phyloP scores from a whole-genome alignment of 139 green algal species.

The Auxenochlorella pyrenoidosa region DNA sequence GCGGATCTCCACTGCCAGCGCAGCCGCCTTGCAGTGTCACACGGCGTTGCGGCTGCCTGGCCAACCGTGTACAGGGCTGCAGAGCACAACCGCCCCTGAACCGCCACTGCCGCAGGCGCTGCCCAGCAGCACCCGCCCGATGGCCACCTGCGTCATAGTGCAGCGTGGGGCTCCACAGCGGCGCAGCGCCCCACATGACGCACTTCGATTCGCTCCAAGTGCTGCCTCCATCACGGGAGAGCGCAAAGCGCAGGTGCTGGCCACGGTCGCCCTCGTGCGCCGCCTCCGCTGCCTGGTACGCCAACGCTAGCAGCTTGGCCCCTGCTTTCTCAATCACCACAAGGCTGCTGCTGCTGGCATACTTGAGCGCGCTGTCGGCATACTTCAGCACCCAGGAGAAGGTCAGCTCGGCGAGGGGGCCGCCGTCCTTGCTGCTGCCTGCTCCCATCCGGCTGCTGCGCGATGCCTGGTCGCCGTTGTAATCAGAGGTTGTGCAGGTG shows the following conservation, averaged over 20 bases:
- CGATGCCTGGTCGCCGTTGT: background rate
- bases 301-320: slow-evolving; percentile 30
- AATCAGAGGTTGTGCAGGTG: background rate
- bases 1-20: too few species aligned
- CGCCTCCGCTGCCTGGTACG: slow-evolving; percentile 28
- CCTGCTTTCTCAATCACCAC: slow-evolving; percentile 1
- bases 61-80: background rate
- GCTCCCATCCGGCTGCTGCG: slow-evolving; percentile 19
- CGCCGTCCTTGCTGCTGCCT: background rate
- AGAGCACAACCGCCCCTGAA: background rate
- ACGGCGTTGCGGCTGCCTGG: background rate
- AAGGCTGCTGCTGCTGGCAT: slow-evolving; percentile 30
- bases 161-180: slow-evolving; percentile 47
- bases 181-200: slow-evolving; percentile 35
- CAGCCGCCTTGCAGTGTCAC: background rate
- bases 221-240: slow-evolving; percentile 37
- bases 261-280: slow-evolving; percentile 24
- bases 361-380: slow-evolving; percentile 15
- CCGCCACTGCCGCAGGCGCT: background rate
- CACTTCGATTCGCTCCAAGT: slow-evolving; percentile 14
- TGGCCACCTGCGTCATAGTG: slow-evolving; percentile 34
- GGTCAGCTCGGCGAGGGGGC: slow-evolving; percentile 10
- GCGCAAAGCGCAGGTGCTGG: slow-evolving; percentile 41
- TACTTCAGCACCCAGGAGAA: slow-evolving; percentile 13
- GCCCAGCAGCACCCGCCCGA: background rate